Evolutionary conservation across 257 asterid genomes (phyloP).

Genomic region (Gentiana straminea): DNA sequence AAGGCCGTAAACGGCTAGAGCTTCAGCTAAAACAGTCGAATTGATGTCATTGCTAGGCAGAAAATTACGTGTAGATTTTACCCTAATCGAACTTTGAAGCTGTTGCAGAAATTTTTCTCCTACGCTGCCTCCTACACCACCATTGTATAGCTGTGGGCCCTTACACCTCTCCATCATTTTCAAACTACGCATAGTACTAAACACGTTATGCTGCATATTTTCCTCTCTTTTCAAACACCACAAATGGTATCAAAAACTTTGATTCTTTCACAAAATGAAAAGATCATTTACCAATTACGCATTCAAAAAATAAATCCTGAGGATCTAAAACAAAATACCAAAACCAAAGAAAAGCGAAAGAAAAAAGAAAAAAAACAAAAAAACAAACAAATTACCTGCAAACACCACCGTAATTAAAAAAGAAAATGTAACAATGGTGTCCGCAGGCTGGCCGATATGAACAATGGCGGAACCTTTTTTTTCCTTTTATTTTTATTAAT

Average conservation of each 20-base stretch:
- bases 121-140: constrained; percentile 37
- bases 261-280: background rate
- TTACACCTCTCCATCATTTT: constrained; percentile 79
- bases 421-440: constrained; percentile 21
- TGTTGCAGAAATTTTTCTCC: constrained; percentile 67
- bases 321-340: background rate
- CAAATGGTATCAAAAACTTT: background rate
- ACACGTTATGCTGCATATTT: constrained; percentile 73
- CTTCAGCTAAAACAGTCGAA: constrained; percentile 34
- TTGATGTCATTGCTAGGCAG: constrained; percentile 31
- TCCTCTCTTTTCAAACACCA: constrained; percentile 18
- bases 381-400: constrained; percentile 36
- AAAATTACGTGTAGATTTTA: constrained; percentile 47
- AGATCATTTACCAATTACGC: background rate
- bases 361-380: constrained; percentile 4
- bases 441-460: constrained; percentile 17
- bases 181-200: constrained; percentile 68
- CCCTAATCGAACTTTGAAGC: constrained; percentile 57
- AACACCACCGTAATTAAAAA: constrained; percentile 43
- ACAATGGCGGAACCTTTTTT: constrained; percentile 3
- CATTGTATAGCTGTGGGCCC: constrained; percentile 39
- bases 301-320: background rate
- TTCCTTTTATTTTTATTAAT: background rate
- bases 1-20: constrained; percentile 60
- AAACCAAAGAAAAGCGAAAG: constrained; percentile 7